Evolutionary conservation across 345 rosid genomes (phyloP).

Genomic region (Heritiera littoralis): DNA sequence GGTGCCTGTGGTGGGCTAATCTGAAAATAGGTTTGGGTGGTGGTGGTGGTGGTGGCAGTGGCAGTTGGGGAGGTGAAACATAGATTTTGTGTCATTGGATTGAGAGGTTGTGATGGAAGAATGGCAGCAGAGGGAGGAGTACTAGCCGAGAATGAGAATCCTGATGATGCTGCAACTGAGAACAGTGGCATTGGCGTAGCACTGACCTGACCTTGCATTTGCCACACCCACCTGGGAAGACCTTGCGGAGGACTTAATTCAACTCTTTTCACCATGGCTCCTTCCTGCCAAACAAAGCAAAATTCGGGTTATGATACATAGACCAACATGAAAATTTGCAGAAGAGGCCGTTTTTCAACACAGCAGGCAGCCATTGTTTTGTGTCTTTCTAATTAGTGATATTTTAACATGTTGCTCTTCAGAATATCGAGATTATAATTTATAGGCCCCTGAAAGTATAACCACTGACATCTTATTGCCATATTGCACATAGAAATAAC

Average conservation of each 20-base stretch:
- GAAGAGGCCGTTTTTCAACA: not conserved
- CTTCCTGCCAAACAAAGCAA: constrained; percentile 48
- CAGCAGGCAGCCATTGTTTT: not conserved
- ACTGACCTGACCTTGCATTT: constrained; percentile 60
- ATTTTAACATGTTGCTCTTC: not conserved
- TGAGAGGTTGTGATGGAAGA: constrained; percentile 50
- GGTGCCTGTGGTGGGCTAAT: constrained; percentile 55
- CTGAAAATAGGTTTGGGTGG: constrained; percentile 35
- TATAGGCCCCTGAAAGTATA: not conserved
- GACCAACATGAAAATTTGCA: not conserved
- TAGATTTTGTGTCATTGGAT: constrained; percentile 40
- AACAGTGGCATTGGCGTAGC: constrained; percentile 52
- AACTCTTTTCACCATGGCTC: constrained; percentile 43
- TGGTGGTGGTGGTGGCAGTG: constrained; percentile 20
- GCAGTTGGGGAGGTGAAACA: constrained; percentile 42
- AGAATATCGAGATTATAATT: not conserved
- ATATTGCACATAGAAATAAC: not conserved
- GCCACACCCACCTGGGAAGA: constrained; percentile 68
- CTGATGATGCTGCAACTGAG: constrained; percentile 99
- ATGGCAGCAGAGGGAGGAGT: constrained; percentile 55
- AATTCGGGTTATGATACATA: not conserved
- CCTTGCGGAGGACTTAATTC: constrained; percentile 48
- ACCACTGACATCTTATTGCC: not conserved
- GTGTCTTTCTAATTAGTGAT: not conserved
- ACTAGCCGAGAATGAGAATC: constrained; percentile 78